Evolutionary conservation across 23 red algal genomes (phyloP).

Genomic region (Gracilaria caudata): DNA sequence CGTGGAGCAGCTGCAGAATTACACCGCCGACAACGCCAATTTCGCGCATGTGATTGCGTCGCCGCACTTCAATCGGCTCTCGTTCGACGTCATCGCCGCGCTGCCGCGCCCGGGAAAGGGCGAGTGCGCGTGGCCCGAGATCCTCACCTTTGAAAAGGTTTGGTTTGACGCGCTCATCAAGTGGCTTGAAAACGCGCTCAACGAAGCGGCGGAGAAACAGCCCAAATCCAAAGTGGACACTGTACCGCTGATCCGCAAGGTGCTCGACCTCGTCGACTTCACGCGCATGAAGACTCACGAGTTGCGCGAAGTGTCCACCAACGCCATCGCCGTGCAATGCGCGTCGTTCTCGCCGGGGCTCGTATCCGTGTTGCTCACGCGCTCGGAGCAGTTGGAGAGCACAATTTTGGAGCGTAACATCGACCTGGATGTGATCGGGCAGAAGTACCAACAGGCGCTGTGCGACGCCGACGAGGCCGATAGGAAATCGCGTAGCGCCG

Average conservation of each 20-base stretch:
- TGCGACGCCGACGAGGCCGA: constrained; percentile 62
- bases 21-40: constrained; percentile 47
- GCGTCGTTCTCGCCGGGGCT: constrained; percentile 43
- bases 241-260: constrained; percentile 21
- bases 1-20: constrained; percentile 51
- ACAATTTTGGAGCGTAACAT: constrained; percentile 53
- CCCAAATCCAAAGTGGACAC: neutral
- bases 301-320: constrained; percentile 39
- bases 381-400: constrained; percentile 43
- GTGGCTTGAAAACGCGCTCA: constrained; percentile 39
- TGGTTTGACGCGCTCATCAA: constrained; percentile 71
- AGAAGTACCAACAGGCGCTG: constrained; percentile 60
- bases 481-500: constrained; percentile 35
- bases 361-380: constrained; percentile 46
- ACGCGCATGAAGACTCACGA: constrained; percentile 69
- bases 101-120: constrained; percentile 62
- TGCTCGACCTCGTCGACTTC: constrained; percentile 66
- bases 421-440: constrained; percentile 55
- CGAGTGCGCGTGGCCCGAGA: constrained; percentile 54
- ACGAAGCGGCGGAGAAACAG: neutral
- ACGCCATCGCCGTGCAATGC: constrained; percentile 29
- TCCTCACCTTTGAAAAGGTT: constrained; percentile 64
- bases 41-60: constrained; percentile 51
- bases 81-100: constrained; percentile 37
- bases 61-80: constrained; percentile 36